phyloP scores from a whole-genome alignment of 2,329 filamentous ascomycete species.

The Geosmithia putterillii region DNA sequence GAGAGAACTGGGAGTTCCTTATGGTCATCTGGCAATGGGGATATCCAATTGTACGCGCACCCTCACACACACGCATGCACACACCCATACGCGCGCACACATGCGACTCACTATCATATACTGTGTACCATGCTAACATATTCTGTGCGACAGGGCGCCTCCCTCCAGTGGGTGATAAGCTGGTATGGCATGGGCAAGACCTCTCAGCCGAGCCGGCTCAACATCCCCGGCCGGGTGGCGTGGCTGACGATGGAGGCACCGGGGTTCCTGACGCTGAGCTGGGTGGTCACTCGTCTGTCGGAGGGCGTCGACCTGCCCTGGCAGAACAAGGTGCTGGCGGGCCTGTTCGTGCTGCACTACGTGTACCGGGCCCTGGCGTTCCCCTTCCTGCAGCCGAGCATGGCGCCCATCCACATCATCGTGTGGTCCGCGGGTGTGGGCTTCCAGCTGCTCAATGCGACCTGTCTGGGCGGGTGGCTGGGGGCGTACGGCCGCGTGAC shows the following conservation, averaged over 20 bases:
- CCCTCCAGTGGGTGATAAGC: slow-evolving; percentile 60
- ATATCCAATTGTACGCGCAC: slow-evolving; percentile 35
- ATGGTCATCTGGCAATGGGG: slow-evolving; percentile 37
- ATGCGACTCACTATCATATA: background rate
- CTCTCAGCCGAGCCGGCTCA: slow-evolving; percentile 59
- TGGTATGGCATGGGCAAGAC: slow-evolving; percentile 94
- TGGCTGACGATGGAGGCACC: slow-evolving; percentile 86
- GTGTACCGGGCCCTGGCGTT: slow-evolving; percentile 75
- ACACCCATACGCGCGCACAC: too few relatives aligned
- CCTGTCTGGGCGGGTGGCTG: slow-evolving; percentile 68
- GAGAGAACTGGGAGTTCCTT: slow-evolving; percentile 43
- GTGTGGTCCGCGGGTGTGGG: slow-evolving; percentile 51
- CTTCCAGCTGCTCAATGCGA: slow-evolving; percentile 76
- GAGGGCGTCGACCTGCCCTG: slow-evolving; percentile 48
- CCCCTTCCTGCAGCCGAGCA: slow-evolving; percentile 76
- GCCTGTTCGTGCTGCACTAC: slow-evolving; percentile 74
- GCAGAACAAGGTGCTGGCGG: slow-evolving; percentile 67
- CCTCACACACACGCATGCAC: background rate
- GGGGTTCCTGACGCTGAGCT: slow-evolving; percentile 65
- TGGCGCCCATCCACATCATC: slow-evolving; percentile 72
- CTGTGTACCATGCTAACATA: slow-evolving; percentile 4
- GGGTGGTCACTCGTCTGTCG: slow-evolving; percentile 63
- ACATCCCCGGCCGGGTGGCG: slow-evolving; percentile 76
- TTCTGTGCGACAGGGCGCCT: slow-evolving; percentile 30
- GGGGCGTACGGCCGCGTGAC: slow-evolving; percentile 66